Conservation (phyloP, 495 filamentous ascomycete species). For the Lichina pygmaea region DNA sequence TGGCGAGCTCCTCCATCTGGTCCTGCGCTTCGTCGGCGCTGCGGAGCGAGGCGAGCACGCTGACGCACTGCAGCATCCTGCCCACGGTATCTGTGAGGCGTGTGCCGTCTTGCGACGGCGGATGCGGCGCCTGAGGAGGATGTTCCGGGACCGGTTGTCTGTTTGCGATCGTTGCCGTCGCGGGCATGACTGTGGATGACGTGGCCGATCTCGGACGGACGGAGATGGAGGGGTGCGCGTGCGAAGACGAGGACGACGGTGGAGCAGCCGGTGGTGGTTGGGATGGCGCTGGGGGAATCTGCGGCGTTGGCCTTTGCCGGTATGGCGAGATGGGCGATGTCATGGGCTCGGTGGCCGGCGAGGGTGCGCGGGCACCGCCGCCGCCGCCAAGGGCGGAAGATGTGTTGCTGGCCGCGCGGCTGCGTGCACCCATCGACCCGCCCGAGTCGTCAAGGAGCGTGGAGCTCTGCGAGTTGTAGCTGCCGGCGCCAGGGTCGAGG, state of each 20-base stretch:
- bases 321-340: not conserved
- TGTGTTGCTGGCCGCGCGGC: conserved; percentile 69
- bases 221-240: too few relatives aligned
- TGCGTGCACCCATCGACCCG: conserved; percentile 17
- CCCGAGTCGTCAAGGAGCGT: conserved; percentile 1
- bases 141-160: not conserved
- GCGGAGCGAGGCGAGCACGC: conserved; percentile 57
- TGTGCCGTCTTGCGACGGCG: conserved; percentile 31
- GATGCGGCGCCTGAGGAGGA: too few relatives aligned
- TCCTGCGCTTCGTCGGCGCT: conserved; percentile 44
- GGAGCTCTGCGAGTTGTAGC: conserved; percentile 37
- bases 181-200: too few relatives aligned
- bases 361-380: not conserved
- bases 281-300: not conserved
- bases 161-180: too few relatives aligned
- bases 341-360: not conserved
- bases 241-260: too few relatives aligned
- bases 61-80: conserved; percentile 88
- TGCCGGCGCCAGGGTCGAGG: conserved; percentile 39
- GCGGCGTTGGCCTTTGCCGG: not conserved
- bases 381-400: conserved; percentile 19
- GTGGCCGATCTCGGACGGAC: too few relatives aligned
- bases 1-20: conserved; percentile 58
- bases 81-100: conserved; percentile 84
- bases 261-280: too few relatives aligned